Evolutionary conservation across 140 eudicot genomes (phyloP), one percentile per base, ranked within the genome.

Genomic region (Erigeron philadelphicus): DNA sequence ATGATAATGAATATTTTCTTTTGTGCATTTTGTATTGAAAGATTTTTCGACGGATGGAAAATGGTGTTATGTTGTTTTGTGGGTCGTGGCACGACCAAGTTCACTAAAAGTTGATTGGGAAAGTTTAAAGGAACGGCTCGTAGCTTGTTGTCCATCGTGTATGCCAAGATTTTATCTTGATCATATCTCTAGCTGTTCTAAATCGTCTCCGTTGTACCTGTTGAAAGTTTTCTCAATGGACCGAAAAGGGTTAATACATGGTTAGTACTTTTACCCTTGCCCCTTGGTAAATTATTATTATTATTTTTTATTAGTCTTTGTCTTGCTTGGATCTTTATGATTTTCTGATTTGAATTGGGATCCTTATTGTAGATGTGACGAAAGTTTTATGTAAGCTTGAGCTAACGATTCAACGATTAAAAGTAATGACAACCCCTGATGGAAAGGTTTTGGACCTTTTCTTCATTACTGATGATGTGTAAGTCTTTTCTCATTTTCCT

Each of bases 351-450:
- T 54, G 52, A 56, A 42, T 21, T 70, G 10, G n/a, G 55, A 72
- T 70, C 59, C n/a, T n/a, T n/a, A 15, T 40, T 72, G 61, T 59
- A 92, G 96, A 88, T 86, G 93, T 88, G 64, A 84, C 98, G 3
- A 81, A 84, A 50, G 78, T 84, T 41, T 85, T 92, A n/a, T 80
- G 81, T 61, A 89, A 84, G 69, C 96, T 84, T 64, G 98, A 88
- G 77, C 86, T 92, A 46, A 70, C 86, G 13, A 88, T 92, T 63
- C 83, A 92, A 66, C 81, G 87, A 72, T 88, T 92, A 12, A 92
- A 92, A 82, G 95, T 92, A 13, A 83, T 76, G 85, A 92, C 98
- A 55, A 88, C 95, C 54, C 96, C 96, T 1, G 98, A 92, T 66
- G 96, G 85, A 40, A 92, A 85, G 81, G 95, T 88, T 41, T 47